Evolutionary conservation across 164 flowering plant species (phyloP).

Genomic region (Aristolochia contorta): DNA sequence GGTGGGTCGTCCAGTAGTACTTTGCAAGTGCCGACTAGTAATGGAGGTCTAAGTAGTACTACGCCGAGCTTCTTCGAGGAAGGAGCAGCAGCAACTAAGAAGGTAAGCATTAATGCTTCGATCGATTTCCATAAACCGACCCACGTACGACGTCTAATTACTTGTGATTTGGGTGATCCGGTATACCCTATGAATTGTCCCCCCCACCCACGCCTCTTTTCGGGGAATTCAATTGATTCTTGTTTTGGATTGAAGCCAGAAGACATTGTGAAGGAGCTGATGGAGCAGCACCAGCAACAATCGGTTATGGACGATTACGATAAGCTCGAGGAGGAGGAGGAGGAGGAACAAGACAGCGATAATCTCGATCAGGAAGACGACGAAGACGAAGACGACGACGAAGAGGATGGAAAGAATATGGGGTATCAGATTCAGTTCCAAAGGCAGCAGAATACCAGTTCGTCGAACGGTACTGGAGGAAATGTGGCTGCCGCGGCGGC

Average conservation of each 20-base stretch:
- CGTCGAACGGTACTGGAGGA: conserved; percentile 31
- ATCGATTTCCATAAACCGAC: too few relatives aligned
- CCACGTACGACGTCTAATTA: too few relatives aligned
- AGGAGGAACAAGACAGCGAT: conserved; percentile 6
- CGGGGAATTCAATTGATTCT: conserved; percentile 23
- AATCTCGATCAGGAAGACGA: conserved; percentile 6
- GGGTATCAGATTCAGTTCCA: conserved; percentile 40
- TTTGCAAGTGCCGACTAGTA: conserved; percentile 15
- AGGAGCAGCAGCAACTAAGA: conserved; percentile 18
- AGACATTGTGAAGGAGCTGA: conserved; percentile 60
- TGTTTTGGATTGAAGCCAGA: conserved; percentile 61
- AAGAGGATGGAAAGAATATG: conserved; percentile 34
- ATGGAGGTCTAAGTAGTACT: conserved; percentile 14
- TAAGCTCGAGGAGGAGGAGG: conserved; percentile 8
- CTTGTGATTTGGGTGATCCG: too few relatives aligned
- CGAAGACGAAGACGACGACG: conserved; percentile 30
- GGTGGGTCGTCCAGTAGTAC: conserved; percentile 4
- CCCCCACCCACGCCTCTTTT: too few relatives aligned
- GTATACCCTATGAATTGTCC: too few relatives aligned
- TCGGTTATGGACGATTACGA: conserved; percentile 7
- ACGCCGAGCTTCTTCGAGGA: conserved; percentile 19
- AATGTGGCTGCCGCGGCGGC: conserved; percentile 10
- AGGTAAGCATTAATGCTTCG: conserved; percentile 24
- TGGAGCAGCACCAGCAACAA: conserved; percentile 14
- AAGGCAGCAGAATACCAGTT: conserved; percentile 24